These are phyloP conservation scores for Tetraselmis striata DNA, from an alignment of 139 green algal genomes.

Conservation along the genomic window DNA sequence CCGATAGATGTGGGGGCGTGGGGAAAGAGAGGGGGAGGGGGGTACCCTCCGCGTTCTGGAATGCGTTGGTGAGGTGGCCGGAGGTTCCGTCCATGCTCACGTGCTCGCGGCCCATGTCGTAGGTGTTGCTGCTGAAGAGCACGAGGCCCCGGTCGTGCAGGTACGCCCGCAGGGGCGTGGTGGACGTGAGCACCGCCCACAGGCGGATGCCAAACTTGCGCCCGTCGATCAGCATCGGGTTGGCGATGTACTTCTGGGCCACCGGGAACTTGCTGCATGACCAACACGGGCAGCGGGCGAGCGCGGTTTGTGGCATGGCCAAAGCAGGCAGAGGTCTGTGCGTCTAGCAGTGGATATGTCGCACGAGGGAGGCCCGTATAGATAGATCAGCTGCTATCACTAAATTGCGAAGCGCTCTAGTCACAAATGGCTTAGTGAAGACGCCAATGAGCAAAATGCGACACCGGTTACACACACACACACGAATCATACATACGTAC, in stretches of 20 bases:
- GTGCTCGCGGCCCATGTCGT: slow-evolving; percentile 19
- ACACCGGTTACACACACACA: too few relatives aligned
- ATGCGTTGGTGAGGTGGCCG: background rate
- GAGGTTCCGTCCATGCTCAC: slow-evolving; percentile 40
- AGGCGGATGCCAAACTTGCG: slow-evolving; percentile 56
- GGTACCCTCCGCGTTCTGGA: background rate
- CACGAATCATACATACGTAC: too few relatives aligned
- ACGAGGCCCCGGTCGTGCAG: slow-evolving; percentile 41
- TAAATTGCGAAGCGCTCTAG: too few relatives aligned
- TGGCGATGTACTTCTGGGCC: slow-evolving; percentile 45
- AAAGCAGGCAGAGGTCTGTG: too few relatives aligned
- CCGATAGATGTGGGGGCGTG: too few relatives aligned
- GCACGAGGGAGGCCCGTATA: too few relatives aligned
- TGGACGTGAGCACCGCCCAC: slow-evolving; percentile 48
- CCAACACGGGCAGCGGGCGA: slow-evolving; percentile 31
- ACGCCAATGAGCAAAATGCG: too few relatives aligned
- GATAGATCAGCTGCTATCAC: too few relatives aligned
- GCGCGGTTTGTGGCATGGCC: background rate
- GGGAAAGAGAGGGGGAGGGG: too few relatives aligned
- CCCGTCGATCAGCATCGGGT: slow-evolving; percentile 23
- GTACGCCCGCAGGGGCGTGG: slow-evolving; percentile 36
- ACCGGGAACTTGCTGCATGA: slow-evolving; percentile 25
- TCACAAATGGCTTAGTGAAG: too few relatives aligned
- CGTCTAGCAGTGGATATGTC: too few relatives aligned
- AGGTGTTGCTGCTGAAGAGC: slow-evolving; percentile 44